Percentiles rank a stretch among this genome's conserved stretches.
phyloP scores from a whole-genome alignment of 1,284 basidiomycete species.

The Malassezia cuniculi region DNA sequence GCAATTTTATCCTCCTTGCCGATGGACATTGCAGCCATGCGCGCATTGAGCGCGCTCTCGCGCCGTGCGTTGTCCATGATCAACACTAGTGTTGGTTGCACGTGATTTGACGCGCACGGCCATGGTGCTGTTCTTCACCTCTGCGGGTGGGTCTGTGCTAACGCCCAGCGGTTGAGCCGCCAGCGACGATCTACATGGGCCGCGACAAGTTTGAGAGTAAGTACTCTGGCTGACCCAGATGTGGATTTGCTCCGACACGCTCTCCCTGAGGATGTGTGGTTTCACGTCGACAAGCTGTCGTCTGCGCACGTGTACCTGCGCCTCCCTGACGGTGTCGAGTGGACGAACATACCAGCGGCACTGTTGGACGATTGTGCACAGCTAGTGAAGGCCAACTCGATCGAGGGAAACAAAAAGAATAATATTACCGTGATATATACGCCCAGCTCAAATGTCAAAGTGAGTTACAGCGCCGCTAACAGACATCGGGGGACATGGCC shows the following conservation, averaged over 20 bases:
- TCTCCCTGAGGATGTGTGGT: slow-evolving; percentile 51
- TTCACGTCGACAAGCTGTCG: slow-evolving; percentile 51
- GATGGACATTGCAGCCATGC: slow-evolving; percentile 10
- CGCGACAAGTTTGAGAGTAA: slow-evolving; percentile 58
- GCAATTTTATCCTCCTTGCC: not conserved
- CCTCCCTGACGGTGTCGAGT: slow-evolving; percentile 61
- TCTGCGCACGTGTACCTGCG: slow-evolving; percentile 58
- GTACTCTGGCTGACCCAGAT: slow-evolving; percentile 11
- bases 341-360: slow-evolving; percentile 71
- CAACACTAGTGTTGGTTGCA: slow-evolving; percentile 6
- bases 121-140: slow-evolving; percentile 54
- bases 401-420: slow-evolving; percentile 93
- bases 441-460: slow-evolving; percentile 48
- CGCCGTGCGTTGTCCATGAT: not conserved
- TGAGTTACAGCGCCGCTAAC: not conserved
- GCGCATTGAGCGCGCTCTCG: too few relatives aligned
- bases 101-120: not conserved
- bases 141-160: slow-evolving; percentile 44
- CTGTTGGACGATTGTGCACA: slow-evolving; percentile 78
- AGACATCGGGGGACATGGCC: slow-evolving; percentile 48
- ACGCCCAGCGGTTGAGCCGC: slow-evolving; percentile 51
- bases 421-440: slow-evolving; percentile 89
- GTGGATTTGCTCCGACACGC: slow-evolving; percentile 50
- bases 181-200: slow-evolving; percentile 78
- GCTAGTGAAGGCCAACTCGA: slow-evolving; percentile 92